These are phyloP conservation scores for Sarocladiaceae sp. DNA, from an alignment of 2,329 filamentous ascomycete genomes.

Conservation along the genomic window DNA sequence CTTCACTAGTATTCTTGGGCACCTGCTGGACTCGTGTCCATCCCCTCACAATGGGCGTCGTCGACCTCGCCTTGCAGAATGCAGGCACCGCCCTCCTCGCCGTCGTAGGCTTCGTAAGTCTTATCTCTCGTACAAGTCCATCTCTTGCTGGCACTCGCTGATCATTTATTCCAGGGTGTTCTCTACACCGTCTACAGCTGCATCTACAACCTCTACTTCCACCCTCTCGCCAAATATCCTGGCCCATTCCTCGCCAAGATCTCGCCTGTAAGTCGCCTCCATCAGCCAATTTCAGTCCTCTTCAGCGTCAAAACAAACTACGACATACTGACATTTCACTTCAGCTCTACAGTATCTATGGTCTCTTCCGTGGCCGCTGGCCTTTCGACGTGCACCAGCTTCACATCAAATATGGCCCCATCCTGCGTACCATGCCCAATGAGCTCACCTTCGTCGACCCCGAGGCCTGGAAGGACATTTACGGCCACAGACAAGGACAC, in stretches of 20 bases:
- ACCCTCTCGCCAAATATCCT: slow-evolving; percentile 23
- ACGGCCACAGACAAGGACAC: slow-evolving; percentile 23
- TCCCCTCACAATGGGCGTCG: slow-evolving; percentile 11
- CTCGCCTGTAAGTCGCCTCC: slow-evolving; percentile 12
- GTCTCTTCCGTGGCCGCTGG: slow-evolving; percentile 17
- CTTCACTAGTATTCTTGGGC: not conserved
- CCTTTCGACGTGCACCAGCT: slow-evolving; percentile 18
- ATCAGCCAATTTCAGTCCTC: not conserved
- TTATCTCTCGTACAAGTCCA: not conserved
- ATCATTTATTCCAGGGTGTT: slow-evolving; percentile 9
- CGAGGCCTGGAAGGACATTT: slow-evolving; percentile 37
- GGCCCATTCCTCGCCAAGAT: slow-evolving; percentile 18
- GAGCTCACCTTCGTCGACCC: slow-evolving; percentile 33
- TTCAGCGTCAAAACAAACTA: not conserved
- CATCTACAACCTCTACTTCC: slow-evolving; percentile 26
- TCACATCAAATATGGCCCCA: slow-evolving; percentile 24
- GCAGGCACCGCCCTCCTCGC: not conserved
- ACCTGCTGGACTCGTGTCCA: no score
- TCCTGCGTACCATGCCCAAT: slow-evolving; percentile 37
- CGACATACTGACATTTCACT: not conserved
- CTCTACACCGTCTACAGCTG: slow-evolving; percentile 12
- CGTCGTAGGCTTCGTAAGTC: slow-evolving; percentile 9
- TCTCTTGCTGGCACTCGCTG: not conserved
- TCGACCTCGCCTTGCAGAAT: slow-evolving; percentile 11
- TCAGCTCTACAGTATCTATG: slow-evolving; percentile 18